Base-by-base conservation (phyloP, 1,284 basidiomycete species). In the Ganoderma leucocontextum region DNA sequence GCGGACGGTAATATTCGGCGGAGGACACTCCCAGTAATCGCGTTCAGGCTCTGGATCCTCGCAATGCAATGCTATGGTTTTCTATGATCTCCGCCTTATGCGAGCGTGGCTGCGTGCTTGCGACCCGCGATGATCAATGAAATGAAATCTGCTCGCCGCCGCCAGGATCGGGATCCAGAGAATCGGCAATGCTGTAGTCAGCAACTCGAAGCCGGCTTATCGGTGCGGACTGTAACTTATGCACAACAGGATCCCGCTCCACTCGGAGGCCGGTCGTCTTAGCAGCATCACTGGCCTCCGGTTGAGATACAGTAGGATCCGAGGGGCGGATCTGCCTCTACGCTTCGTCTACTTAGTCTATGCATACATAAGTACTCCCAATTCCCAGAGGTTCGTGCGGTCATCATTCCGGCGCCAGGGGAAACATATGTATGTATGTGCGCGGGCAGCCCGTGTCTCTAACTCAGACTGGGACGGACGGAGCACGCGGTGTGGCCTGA, bases 1-100 rank as follows among this genome's bases (percentile, higher is more conserved):
- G 13, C 39, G 9, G 8, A 39, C 52, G 25, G 52, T 55, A 55
- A 55, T 55, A 19, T 55, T 17, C 17, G 52, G 15, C 15, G 52
- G 15, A 33, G 52, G 52, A 49, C 47, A 49, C 9, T 17, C 29
- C 52, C 33, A 19, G 52, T 17, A 55, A 55, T 55, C 29, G 52
- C 17, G 52, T 55, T 55, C 52, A 13, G 15, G 52, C 52, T 13
- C 22, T 49, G 47, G 47, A 49, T 49, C 47, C 52, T 55, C 33
- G 29, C 52, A 55, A 55, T 55, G 52, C 29, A 15, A 55, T 6
- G 29, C 29, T 29, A 29, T 29, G 29, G 7, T 29, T 55, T 33
- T 15, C 17, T 35, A 19, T 19, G 52, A 55, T 10, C 4, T 35
- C 33, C 7, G 8, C 33, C 29, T 12, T 15, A 29, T 12, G 29